Percentiles rank a stretch among this genome's conserved stretches.
These are phyloP conservation scores for Backusella parvicylindrica DNA, from an alignment of 192 early-diverging fungal genomes.

Conservation along the genomic window DNA sequence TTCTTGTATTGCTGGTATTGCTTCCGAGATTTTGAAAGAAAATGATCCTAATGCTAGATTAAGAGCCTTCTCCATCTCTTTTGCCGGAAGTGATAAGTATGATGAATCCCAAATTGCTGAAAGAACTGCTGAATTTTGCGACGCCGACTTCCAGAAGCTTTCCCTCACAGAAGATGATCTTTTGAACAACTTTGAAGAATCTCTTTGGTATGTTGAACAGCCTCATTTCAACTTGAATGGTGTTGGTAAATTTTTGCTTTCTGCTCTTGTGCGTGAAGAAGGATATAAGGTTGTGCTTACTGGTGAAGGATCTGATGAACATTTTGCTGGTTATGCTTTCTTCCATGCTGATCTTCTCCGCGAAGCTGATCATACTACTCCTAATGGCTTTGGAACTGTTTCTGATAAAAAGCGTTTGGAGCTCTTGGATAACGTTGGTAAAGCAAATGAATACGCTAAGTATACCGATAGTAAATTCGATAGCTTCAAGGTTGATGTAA, in stretches of 20 bases:
- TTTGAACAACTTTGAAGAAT: constrained; percentile 12
- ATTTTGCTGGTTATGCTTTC: constrained; percentile 13
- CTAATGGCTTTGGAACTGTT: constrained; percentile 12
- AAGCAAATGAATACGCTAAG: background rate
- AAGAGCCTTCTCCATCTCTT: constrained; percentile 14
- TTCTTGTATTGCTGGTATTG: constrained; percentile 11
- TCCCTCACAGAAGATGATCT: constrained; percentile 11
- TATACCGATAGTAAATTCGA: background rate
- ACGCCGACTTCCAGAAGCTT: constrained; percentile 12
- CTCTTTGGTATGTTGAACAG: constrained; percentile 17
- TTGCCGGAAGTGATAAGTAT: constrained; percentile 6
- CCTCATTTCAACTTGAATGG: constrained; percentile 9
- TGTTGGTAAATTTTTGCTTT: constrained; percentile 22
- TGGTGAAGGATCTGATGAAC: constrained; percentile 22
- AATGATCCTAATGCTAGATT: constrained; percentile 10
- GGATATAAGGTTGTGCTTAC: constrained; percentile 24
- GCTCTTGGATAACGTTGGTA: background rate
- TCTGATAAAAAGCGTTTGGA: constrained; percentile 1
- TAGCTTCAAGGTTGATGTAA: background rate
- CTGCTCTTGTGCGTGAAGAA: background rate
- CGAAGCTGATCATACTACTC: constrained; percentile 1
- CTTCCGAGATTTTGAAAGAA: constrained; percentile 10
- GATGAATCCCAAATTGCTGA: constrained; percentile 17
- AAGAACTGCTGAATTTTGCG: constrained; percentile 3
- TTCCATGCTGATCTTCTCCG: constrained; percentile 14